Evolutionary conservation across 139 green algal species (phyloP).

Genomic region (Edaphochlamys debaryana): DNA sequence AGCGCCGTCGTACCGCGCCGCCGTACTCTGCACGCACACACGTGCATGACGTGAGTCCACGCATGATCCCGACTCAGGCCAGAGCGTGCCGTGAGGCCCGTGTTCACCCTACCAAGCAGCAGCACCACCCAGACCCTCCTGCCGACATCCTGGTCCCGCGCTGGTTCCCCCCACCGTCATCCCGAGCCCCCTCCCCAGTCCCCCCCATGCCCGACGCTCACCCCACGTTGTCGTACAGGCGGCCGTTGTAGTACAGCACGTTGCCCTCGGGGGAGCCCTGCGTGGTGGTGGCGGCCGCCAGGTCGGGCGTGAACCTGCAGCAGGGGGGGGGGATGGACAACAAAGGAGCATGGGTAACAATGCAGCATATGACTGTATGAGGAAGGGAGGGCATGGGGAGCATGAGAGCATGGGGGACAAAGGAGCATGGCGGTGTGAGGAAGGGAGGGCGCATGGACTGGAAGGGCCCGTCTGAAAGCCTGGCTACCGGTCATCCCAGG

Average conservation of each 20-base stretch:
- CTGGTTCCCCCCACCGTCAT: too few species aligned
- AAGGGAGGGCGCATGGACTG: too few species aligned
- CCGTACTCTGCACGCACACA: background rate
- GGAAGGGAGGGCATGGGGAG: background rate
- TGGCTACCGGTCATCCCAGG: background rate
- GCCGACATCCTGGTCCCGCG: too few species aligned
- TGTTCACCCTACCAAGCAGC: conserved; percentile 1
- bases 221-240: conserved; percentile 33
- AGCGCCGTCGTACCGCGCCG: conserved; percentile 71
- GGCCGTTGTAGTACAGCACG: conserved; percentile 21
- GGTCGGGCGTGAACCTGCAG: conserved; percentile 3
- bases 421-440: too few species aligned
- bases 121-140: conserved; percentile 43
- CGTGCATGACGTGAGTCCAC: conserved; percentile 69
- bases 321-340: background rate
- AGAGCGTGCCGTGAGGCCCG: too few species aligned
- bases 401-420: background rate
- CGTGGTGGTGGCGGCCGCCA: background rate
- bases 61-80: conserved; percentile 36
- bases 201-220: too few species aligned
- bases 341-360: background rate
- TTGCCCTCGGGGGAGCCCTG: background rate
- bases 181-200: too few species aligned
- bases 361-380: background rate
- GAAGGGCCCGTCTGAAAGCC: background rate